phyloP scores from a whole-genome alignment of 2,329 filamentous ascomycete genomes.

The Paecilomyces fulvus region DNA sequence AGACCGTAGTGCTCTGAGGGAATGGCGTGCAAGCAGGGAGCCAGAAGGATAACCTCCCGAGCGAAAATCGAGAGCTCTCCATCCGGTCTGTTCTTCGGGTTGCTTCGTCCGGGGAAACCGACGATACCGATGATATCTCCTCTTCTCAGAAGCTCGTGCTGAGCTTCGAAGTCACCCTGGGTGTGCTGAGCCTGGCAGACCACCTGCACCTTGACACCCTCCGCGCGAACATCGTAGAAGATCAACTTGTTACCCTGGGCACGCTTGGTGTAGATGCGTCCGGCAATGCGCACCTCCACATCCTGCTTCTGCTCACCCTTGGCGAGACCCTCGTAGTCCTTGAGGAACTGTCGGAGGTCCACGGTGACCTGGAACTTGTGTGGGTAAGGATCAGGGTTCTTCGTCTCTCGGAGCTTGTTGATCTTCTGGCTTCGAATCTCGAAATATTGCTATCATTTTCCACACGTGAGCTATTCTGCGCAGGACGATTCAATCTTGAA shows the following conservation, averaged over 20 bases:
- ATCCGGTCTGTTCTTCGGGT: slow-evolving; percentile 78
- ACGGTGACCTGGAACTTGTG: slow-evolving; percentile 89
- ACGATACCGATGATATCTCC: slow-evolving; percentile 89
- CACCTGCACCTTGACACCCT: slow-evolving; percentile 75
- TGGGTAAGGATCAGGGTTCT: slow-evolving; percentile 77
- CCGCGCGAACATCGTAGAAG: slow-evolving; percentile 79
- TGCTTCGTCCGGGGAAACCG: slow-evolving; percentile 75
- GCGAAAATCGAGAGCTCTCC: slow-evolving; percentile 95
- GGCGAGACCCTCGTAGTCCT: slow-evolving; percentile 68
- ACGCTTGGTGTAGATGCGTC: slow-evolving; percentile 83
- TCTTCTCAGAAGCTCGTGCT: slow-evolving; percentile 80
- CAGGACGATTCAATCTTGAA: not conserved
- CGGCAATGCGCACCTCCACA: slow-evolving; percentile 67
- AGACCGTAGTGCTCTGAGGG: slow-evolving; percentile 84
- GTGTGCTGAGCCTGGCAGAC: slow-evolving; percentile 83
- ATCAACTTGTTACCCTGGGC: slow-evolving; percentile 73
- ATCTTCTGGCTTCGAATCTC: slow-evolving; percentile 84
- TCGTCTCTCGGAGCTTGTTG: slow-evolving; percentile 64
- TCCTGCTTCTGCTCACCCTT: slow-evolving; percentile 77
- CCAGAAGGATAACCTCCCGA: slow-evolving; percentile 71
- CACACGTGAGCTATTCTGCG: not conserved
- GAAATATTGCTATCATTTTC: slow-evolving; percentile 68
- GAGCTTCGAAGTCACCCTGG: slow-evolving; percentile 68
- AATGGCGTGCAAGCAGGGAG: slow-evolving; percentile 84
- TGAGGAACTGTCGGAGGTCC: slow-evolving; percentile 69